phyloP scores from a whole-genome alignment of 169 alveolate genomes.

The Perkinsus olseni region DNA sequence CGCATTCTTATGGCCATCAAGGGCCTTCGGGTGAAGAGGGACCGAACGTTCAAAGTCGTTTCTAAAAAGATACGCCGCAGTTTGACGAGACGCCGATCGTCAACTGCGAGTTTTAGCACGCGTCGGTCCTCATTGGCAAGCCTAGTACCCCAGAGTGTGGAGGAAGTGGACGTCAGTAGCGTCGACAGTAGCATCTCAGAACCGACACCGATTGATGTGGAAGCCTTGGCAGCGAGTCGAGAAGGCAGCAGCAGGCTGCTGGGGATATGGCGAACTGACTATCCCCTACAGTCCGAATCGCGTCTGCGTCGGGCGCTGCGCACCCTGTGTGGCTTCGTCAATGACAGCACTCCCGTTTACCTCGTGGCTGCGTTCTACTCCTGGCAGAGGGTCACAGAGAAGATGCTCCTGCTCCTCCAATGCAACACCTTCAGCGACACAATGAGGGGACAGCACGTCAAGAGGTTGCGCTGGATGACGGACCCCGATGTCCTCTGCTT shows the following conservation, averaged over 20 bases:
- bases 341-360: neutral
- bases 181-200: neutral
- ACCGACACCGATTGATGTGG: neutral
- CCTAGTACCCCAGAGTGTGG: neutral
- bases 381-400: neutral
- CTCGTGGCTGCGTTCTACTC: neutral
- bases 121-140: neutral
- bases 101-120: neutral
- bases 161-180: neutral
- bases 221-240: neutral
- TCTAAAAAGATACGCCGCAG: neutral
- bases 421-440: neutral
- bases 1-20: neutral
- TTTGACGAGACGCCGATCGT: neutral
- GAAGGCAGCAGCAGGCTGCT: neutral
- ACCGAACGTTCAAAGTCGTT: neutral
- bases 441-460: neutral
- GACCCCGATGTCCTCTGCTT: neutral
- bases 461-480: neutral
- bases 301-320: neutral
- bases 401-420: neutral
- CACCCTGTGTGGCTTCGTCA: neutral
- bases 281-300: neutral
- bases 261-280: neutral
- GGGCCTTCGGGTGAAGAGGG: neutral